phyloP scores from a whole-genome alignment of 2,329 filamentous ascomycete genomes.

The Ceratocystis smalleyi region DNA sequence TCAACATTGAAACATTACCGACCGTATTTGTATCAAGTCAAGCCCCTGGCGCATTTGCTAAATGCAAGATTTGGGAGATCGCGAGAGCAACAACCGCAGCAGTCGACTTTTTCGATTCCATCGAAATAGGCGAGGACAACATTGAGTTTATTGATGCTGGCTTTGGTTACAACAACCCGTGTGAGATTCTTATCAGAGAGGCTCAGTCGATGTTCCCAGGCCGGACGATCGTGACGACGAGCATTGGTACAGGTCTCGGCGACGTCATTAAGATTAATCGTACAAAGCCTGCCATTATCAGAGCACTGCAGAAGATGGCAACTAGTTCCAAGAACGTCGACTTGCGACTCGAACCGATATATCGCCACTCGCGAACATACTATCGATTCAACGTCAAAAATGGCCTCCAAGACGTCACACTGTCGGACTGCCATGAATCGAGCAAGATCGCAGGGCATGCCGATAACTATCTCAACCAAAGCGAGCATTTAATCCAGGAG shows the following conservation, averaged over 20 bases:
- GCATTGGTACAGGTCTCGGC: slow-evolving; percentile 22
- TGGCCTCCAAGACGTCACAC: slow-evolving; percentile 20
- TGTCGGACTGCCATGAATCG: slow-evolving; percentile 21
- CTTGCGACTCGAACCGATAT: slow-evolving; percentile 15
- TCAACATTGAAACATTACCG: slow-evolving; percentile 12
- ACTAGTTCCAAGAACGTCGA: neutral
- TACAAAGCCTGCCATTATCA: neutral
- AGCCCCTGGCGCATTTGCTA: slow-evolving; percentile 16
- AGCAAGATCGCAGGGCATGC: slow-evolving; percentile 20
- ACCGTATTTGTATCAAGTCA: slow-evolving; percentile 22
- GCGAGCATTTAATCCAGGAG: neutral
- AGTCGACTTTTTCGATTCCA: slow-evolving; percentile 22
- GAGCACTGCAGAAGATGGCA: neutral
- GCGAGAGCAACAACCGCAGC: slow-evolving; percentile 23
- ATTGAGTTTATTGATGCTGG: slow-evolving; percentile 23
- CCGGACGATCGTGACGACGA: slow-evolving; percentile 18
- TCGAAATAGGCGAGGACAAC: slow-evolving; percentile 20
- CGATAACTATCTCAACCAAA: slow-evolving; percentile 18
- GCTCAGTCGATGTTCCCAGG: slow-evolving; percentile 20
- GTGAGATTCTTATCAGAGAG: slow-evolving; percentile 22
- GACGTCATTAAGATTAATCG: slow-evolving; percentile 18
- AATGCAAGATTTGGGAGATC: slow-evolving; percentile 22
- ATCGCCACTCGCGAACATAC: slow-evolving; percentile 19
- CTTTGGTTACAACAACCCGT: slow-evolving; percentile 24
- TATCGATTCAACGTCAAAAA: slow-evolving; percentile 21